phyloP scores from a whole-genome alignment of 2,329 filamentous ascomycete genomes.

The Verticillium klebahnii region DNA sequence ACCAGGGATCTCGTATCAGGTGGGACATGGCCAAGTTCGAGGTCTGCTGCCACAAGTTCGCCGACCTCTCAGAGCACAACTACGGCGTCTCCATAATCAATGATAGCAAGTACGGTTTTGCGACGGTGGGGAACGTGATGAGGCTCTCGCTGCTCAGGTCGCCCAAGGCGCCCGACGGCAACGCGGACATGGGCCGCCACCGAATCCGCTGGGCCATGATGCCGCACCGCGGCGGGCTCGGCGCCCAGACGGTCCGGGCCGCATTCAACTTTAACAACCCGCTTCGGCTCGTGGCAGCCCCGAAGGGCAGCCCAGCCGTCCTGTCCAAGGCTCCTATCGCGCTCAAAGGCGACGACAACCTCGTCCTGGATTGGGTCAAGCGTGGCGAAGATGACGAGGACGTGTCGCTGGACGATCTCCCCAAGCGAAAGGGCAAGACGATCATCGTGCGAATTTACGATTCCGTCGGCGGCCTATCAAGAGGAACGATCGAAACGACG shows the following conservation, averaged over 20 bases:
- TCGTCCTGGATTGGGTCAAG: conserved; percentile 61
- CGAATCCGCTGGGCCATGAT: conserved; percentile 63
- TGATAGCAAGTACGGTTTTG: conserved; percentile 67
- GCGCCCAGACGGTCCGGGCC: conserved; percentile 53
- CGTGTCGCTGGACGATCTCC: conserved; percentile 7
- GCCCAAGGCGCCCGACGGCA: conserved; percentile 63
- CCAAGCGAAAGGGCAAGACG: conserved; percentile 25
- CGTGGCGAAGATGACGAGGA: conserved; percentile 52
- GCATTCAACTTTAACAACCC: conserved; percentile 66
- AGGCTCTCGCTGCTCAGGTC: conserved; percentile 59
- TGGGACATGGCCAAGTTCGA: conserved; percentile 79
- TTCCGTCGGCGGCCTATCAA: conserved; percentile 55
- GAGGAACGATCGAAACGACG: conserved; percentile 46
- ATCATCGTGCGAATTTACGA: conserved; percentile 62
- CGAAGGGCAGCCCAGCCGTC: background rate
- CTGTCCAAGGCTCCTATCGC: conserved; percentile 33
- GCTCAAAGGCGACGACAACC: conserved; percentile 40
- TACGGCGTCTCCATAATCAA: conserved; percentile 68
- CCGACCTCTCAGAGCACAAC: conserved; percentile 63
- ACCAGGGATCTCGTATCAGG: background rate
- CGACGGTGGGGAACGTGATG: conserved; percentile 64
- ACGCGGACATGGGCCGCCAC: conserved; percentile 66
- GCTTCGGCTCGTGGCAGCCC: conserved; percentile 27
- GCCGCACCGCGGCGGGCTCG: conserved; percentile 54
- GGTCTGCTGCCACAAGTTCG: conserved; percentile 72